phyloP scores from a whole-genome alignment of 2,329 filamentous ascomycete species.

The Nemania sp. region DNA sequence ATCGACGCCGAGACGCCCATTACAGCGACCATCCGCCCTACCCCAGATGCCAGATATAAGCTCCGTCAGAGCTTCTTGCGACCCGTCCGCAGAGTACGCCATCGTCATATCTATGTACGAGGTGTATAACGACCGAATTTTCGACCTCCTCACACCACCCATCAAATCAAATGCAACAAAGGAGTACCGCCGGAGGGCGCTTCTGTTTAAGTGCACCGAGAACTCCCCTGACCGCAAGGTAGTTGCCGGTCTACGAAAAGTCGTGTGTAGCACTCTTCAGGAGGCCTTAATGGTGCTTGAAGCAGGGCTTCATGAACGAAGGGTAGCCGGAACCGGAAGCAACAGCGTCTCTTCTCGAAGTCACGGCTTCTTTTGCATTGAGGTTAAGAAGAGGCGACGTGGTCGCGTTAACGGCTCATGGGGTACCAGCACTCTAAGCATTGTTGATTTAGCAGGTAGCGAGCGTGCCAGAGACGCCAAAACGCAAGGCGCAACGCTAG shows the following conservation, averaged over 20 bases:
- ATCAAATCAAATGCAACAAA: constrained; percentile 72
- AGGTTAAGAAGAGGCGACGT: constrained; percentile 82
- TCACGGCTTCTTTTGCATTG: constrained; percentile 95
- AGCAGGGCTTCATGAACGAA: constrained; percentile 85
- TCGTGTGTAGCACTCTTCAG: constrained; percentile 83
- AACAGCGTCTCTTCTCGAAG: constrained; percentile 93
- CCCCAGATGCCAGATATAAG: constrained; percentile 81
- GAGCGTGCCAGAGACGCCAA: constrained; percentile 94
- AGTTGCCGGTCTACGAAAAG: constrained; percentile 89
- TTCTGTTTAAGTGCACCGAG: constrained; percentile 94
- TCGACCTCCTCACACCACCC: constrained; percentile 83
- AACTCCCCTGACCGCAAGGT: constrained; percentile 90
- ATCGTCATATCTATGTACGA: constrained; percentile 98
- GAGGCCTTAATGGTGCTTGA: constrained; percentile 93
- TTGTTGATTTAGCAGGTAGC: constrained; percentile 93
- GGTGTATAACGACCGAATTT: constrained; percentile 98
- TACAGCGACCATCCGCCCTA: constrained; percentile 76
- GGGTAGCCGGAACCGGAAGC: constrained; percentile 89
- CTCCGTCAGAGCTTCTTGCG: constrained; percentile 73
- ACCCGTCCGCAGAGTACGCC: constrained; percentile 81
- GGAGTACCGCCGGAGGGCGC: constrained; percentile 78
- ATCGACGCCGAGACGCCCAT: constrained; percentile 69
- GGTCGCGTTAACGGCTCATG: constrained; percentile 69
- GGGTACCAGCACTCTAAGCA: constrained; percentile 82
- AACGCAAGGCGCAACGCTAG: constrained; percentile 90